Base-by-base conservation (phyloP, 768 basidiomycete genomes). In the Crucibulum laeve region DNA sequence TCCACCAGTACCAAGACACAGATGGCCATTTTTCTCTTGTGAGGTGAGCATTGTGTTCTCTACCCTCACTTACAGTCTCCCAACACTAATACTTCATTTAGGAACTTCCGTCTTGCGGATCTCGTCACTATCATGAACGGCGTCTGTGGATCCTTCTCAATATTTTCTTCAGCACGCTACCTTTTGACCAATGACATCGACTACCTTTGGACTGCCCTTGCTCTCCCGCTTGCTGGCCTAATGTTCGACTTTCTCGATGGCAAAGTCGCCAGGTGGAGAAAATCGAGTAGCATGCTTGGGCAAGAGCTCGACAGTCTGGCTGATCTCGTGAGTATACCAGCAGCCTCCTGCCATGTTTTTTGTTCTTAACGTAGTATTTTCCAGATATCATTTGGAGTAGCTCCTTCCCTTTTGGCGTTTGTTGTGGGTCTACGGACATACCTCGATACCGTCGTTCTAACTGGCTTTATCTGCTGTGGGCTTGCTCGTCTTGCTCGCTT, bases 111-210 rank as follows among this genome's bases (percentile, higher is more conserved):
- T 42, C 79, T 98, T 21, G 96, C 96, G 52, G 96, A 99, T 71
- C 77, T 96, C 40, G 92, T 99, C 55, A 99, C 96, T 25, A 92
- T 99, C 51, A 93, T 94, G 86, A 99, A 99, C 61, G 96, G 96
- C 35, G 87, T 98, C 63, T 99, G 96, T 68, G 96, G 96, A 45
- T 88, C 89, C 14, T 85, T 95, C 54, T 97, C 93, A 21, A 79
- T 99, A 60, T 93, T 98, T 65, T 89, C 85, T 26, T 93, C 91
- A 4, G 93, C 90, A 36, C 82, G 82, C 41, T 99, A 94, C 72
- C 79, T 97, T 53, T 44, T 84, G 33, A 83, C 84, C 18, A 80
- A 85, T 48, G 87, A 94, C 59, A 75, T 78, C 48, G 80, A 80
- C 54, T 83, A 86, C 65, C 70, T 96, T 47, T 86, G 87, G 84